A percentile compares a stretch with the other conserved stretches of the same genome.
phyloP scores from a whole-genome alignment of 2,329 filamentous ascomycete species.

The Sporothrix curviconia region DNA sequence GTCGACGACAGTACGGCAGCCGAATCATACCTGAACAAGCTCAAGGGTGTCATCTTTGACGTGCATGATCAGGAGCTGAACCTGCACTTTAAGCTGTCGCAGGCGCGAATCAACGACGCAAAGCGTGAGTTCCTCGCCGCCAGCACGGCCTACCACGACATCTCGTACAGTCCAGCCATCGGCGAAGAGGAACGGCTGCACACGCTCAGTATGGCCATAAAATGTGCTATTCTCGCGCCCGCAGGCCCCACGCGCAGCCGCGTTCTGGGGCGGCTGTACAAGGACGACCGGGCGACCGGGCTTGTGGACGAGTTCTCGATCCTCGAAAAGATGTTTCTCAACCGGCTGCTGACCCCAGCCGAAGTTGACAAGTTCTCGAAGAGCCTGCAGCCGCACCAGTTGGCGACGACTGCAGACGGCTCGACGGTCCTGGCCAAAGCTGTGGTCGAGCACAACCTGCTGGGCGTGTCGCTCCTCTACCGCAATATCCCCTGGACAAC shows the following conservation, averaged over 20 bases:
- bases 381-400: constrained; percentile 76
- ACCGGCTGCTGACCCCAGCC: constrained; percentile 70
- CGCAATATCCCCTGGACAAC: constrained; percentile 70
- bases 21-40: constrained; percentile 84
- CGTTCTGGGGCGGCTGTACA: constrained; percentile 78
- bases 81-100: constrained; percentile 82
- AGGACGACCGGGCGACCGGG: constrained; percentile 74
- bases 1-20: constrained; percentile 83
- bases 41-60: constrained; percentile 84
- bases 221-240: constrained; percentile 85
- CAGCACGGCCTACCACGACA: constrained; percentile 78
- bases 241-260: constrained; percentile 80
- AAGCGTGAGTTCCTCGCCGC: constrained; percentile 85
- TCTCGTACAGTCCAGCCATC: constrained; percentile 72
- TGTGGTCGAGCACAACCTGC: constrained; percentile 91
- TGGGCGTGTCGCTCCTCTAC: constrained; percentile 75
- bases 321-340: constrained; percentile 94
- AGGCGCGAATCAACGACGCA: constrained; percentile 88
- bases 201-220: constrained; percentile 79
- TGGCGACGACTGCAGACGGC: constrained; percentile 83
- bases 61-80: constrained; percentile 67
- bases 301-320: constrained; percentile 75
- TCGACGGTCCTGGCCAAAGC: constrained; percentile 89
- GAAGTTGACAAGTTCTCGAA: constrained; percentile 84
- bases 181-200: constrained; percentile 79